Evolutionary conservation across 192 early-diverging fungal species (phyloP).

Genomic region (Backusella tarrabulga): DNA sequence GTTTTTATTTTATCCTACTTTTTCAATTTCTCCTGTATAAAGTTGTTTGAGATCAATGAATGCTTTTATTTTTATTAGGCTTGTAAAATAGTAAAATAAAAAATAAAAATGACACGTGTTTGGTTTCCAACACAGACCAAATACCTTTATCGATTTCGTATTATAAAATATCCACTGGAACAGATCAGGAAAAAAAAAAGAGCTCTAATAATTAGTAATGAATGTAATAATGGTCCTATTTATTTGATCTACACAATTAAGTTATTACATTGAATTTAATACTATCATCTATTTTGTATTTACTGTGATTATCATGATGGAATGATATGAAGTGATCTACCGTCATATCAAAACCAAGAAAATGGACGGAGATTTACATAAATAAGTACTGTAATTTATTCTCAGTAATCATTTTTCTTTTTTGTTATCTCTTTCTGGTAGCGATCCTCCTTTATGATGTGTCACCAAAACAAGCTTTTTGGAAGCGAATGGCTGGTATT

Average conservation of each 20-base stretch:
- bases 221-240: background rate
- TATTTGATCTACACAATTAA: background rate
- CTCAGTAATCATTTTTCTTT: background rate
- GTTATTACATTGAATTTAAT: background rate
- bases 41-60: constrained; percentile 1
- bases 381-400: background rate
- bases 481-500: background rate
- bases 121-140: constrained; percentile 1
- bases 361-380: constrained; percentile 1
- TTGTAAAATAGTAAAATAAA: background rate
- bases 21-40: background rate
- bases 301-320: background rate
- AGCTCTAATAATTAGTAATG: background rate
- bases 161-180: background rate
- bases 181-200: background rate
- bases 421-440: background rate
- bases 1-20: constrained; percentile 5
- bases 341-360: background rate
- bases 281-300: background rate
- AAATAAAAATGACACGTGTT: background rate
- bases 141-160: background rate
- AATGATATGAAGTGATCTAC: background rate
- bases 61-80: background rate
- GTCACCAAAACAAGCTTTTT: background rate
- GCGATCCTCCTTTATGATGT: background rate